Percentiles rank a stretch among this genome's conserved stretches.
These are phyloP conservation scores for Chaetomium cochliodes DNA, from an alignment of 495 filamentous ascomycete species.

Conservation along the genomic window DNA sequence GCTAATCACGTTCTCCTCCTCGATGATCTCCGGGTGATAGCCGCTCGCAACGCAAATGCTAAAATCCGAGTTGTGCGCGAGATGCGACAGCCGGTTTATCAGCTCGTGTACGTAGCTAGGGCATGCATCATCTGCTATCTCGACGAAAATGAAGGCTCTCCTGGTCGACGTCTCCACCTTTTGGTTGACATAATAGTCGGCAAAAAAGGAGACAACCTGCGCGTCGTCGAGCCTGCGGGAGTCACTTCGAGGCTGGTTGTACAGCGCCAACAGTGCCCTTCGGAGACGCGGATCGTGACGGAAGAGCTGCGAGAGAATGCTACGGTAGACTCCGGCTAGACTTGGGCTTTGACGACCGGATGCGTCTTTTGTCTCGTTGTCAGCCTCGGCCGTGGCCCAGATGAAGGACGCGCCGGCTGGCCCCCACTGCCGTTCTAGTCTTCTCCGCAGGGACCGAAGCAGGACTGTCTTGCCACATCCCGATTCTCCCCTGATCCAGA, in stretches of 20 bases:
- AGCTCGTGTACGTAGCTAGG: slow-evolving; percentile 35
- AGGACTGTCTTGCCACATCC: slow-evolving; percentile 42
- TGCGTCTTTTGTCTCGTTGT: slow-evolving; percentile 24
- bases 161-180: slow-evolving; percentile 30
- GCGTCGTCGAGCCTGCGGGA: slow-evolving; percentile 31
- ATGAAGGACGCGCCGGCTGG: slow-evolving; percentile 35
- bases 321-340: slow-evolving; percentile 36
- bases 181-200: slow-evolving; percentile 39
- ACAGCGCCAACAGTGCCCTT: slow-evolving; percentile 26
- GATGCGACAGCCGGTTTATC: slow-evolving; percentile 31
- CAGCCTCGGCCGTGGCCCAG: slow-evolving; percentile 30
- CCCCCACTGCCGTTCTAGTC: slow-evolving; percentile 37
- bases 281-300: slow-evolving; percentile 36
- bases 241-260: slow-evolving; percentile 23
- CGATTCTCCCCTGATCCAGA: slow-evolving; percentile 39
- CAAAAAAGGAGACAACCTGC: slow-evolving; percentile 37
- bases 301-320: slow-evolving; percentile 39
- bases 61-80: slow-evolving; percentile 41
- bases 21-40: slow-evolving; percentile 28
- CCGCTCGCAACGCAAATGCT: slow-evolving; percentile 41
- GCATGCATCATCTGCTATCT: slow-evolving; percentile 36
- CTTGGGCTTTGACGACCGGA: slow-evolving; percentile 23
- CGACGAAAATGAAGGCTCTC: slow-evolving; percentile 41
- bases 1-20: slow-evolving; percentile 31
- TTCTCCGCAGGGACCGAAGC: slow-evolving; percentile 30